Conservation (phyloP, 345 rosid species). For the Nephelium lappaceum region DNA sequence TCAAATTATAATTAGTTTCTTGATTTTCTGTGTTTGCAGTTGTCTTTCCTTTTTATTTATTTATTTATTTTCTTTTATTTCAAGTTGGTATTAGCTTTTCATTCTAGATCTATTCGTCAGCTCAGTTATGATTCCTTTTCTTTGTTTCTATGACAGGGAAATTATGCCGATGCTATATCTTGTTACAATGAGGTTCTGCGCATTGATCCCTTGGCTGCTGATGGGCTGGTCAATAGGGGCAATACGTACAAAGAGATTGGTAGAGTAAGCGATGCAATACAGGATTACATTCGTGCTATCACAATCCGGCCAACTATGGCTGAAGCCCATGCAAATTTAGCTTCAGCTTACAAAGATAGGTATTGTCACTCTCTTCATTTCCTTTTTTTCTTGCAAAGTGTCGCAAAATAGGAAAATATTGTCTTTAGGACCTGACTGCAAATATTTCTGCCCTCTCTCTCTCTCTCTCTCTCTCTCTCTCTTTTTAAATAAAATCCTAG, state of each 20-base stretch:
- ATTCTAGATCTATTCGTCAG: not conserved
- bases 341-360: constrained; percentile 99
- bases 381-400: not conserved
- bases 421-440: not conserved
- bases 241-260: constrained; percentile 97
- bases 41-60: not conserved
- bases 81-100: not conserved
- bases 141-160: constrained; percentile 65
- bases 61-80: not conserved
- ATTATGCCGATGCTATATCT: constrained; percentile 89
- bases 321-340: constrained; percentile 99
- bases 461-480: no score
- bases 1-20: not conserved
- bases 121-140: not conserved
- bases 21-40: constrained; percentile 10
- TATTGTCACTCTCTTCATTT: constrained; percentile 22
- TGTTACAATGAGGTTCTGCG: constrained; percentile 98
- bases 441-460: no score
- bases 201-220: constrained; percentile 97
- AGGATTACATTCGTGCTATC: constrained; percentile 87
- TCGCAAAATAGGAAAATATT: not conserved
- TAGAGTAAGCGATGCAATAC: constrained; percentile 93
- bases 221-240: constrained; percentile 96
- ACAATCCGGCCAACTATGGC: constrained; percentile 88
- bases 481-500: no score